Base-by-base conservation (phyloP, 768 basidiomycete genomes). In the Lyophyllum semitale region DNA sequence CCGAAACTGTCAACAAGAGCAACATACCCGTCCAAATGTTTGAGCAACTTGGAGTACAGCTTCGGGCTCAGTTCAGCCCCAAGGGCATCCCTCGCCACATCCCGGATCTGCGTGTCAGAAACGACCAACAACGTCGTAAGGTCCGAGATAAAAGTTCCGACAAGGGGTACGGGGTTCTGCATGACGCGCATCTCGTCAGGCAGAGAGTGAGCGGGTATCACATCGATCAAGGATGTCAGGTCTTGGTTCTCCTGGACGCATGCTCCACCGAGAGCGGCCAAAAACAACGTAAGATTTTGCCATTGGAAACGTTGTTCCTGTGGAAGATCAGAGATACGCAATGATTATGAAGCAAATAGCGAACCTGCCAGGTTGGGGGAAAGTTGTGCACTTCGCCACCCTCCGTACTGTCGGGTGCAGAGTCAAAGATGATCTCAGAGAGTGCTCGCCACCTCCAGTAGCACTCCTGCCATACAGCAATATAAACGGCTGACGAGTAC, bases 381-480 rank as follows among this genome's bases (percentile, higher is more conserved):
- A 62, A 47, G n/a, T 55, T 45, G 43, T 61, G 58, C 30, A 26
- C 70, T 63, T 54, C 68, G 64, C 5, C 65, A 67, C 20, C 69
- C 65, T 55, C 64, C 59, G 68, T 46, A 38, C 64, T 58, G 61
- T 77, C 74, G 18, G 65, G 67, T 18, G 72, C 51, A 7, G 62
- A 58, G 15, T 75, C 79, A 58, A 79, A 77, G 42, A 88, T 73
- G 46, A 79, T 72, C 63, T 89, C 88, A 13, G 82, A 82, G 41
- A 93, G 69, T 5, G 75, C 71, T 25, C 78, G 76, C 90, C 91
- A 93, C 45, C 90, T 77, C 74, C 81, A 86, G 67, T 87, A 93
- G 57, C 84, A 87, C 63, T 94, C 92, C 59, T 87, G 78, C 92
- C 92, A 95, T 2, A 91, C 87, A 0, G 88, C 89, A 20, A 89